phyloP scores from a whole-genome alignment of 164 flowering plant genomes.

The Litsea cubeba region DNA sequence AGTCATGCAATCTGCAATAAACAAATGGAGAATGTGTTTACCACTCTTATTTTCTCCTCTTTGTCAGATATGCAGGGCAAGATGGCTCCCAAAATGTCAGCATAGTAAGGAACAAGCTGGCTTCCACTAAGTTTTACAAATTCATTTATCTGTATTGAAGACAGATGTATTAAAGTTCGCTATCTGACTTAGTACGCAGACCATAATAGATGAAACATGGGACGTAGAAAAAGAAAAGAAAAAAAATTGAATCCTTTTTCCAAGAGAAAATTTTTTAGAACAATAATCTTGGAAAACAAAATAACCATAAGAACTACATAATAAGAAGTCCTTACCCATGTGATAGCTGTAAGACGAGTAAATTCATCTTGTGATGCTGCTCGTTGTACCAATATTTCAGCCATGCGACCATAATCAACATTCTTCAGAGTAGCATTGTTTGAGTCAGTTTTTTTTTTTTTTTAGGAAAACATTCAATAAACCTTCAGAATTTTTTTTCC shows the following conservation, averaged over 20 bases:
- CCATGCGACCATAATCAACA: conserved; percentile 99
- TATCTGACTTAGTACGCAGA: background rate
- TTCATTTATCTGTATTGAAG: conserved; percentile 73
- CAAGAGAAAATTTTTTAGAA: background rate
- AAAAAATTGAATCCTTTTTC: background rate
- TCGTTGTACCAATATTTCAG: conserved; percentile 94
- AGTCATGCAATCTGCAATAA: background rate
- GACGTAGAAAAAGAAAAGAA: background rate
- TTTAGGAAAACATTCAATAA: conserved; percentile 9
- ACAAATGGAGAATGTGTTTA: conserved; percentile 24
- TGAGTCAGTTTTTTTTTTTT: conserved; percentile 29
- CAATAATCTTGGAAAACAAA: background rate
- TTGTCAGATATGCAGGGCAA: conserved; percentile 95
- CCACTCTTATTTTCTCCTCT: conserved; percentile 95
- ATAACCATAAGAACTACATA: background rate
- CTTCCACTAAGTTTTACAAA: conserved; percentile 97
- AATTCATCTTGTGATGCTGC: conserved; percentile 86
- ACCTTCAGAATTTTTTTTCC: background rate
- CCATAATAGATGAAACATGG: background rate
- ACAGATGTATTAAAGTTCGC: background rate
- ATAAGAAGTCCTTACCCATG: conserved; percentile 64
- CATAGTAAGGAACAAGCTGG: conserved; percentile 91
- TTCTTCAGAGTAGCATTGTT: conserved; percentile 75
- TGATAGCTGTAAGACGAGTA: conserved; percentile 86
- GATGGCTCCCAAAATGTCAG: conserved; percentile 89